Evolutionary conservation across 345 rosid species (phyloP).

Genomic region (Salix suchowensis): DNA sequence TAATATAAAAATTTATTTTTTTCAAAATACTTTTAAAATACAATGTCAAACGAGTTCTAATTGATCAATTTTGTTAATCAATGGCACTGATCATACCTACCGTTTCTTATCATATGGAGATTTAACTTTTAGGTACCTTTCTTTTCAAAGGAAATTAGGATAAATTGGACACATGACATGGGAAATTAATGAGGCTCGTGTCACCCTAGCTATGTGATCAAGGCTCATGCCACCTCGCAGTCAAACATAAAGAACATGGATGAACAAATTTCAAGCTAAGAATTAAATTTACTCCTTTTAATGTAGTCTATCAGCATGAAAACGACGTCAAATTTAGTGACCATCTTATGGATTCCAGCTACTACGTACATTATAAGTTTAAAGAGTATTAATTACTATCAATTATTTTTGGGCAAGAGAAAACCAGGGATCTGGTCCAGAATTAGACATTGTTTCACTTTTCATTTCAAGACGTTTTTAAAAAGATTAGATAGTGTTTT

Average conservation of each 20-base stretch:
- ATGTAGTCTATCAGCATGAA: not conserved
- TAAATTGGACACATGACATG: not conserved
- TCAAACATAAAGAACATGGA: not conserved
- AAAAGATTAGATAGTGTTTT: no score
- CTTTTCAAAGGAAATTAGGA: slow-evolving; percentile 1
- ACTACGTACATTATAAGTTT: not conserved
- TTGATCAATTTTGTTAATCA: no score
- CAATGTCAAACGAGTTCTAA: no score
- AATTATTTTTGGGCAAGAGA: no score
- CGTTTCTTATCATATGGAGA: not conserved
- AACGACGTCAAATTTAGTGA: not conserved
- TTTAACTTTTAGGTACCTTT: not conserved
- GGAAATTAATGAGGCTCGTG: not conserved
- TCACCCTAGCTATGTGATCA: not conserved
- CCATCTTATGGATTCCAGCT: not conserved
- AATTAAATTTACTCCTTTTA: not conserved
- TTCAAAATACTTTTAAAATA: no score
- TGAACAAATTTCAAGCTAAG: not conserved
- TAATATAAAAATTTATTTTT: no score
- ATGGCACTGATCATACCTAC: not conserved
- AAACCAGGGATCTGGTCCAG: no score
- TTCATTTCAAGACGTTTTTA: no score
- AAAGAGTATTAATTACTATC: no score
- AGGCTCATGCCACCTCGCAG: not conserved
- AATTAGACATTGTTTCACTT: no score